Evolutionary conservation across 1,139 yeast genomes (phyloP).

Genomic region (Taiozyma sp.): DNA sequence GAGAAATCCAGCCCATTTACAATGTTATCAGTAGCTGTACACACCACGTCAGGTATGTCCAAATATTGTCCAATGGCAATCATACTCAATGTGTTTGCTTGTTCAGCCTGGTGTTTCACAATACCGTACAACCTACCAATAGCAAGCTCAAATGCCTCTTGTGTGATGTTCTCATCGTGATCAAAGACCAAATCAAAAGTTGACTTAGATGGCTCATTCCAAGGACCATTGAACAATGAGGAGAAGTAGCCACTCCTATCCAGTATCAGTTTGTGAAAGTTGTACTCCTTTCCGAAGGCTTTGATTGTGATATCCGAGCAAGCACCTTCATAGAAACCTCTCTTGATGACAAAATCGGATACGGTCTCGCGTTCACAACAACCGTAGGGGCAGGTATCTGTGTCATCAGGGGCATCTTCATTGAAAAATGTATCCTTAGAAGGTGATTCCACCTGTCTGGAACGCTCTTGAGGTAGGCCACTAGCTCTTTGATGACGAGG

Average conservation of each 20-base stretch:
- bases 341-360: constrained; percentile 30
- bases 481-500: neutral
- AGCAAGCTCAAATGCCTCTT: constrained; percentile 41
- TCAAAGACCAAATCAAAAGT: constrained; percentile 33
- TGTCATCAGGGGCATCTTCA: neutral
- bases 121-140: constrained; percentile 42
- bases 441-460: neutral
- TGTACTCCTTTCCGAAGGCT: constrained; percentile 40
- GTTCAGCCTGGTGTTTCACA: constrained; percentile 28
- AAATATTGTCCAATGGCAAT: constrained; percentile 47
- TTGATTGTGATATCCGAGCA: constrained; percentile 43
- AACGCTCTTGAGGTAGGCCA: neutral
- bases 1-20: constrained; percentile 29
- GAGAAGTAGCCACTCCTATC: constrained; percentile 43
- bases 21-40: constrained; percentile 36
- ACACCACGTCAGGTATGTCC: constrained; percentile 40
- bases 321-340: constrained; percentile 39
- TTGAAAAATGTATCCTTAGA: constrained; percentile 5
- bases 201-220: constrained; percentile 30
- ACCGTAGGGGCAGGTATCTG: constrained; percentile 27
- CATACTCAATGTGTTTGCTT: constrained; percentile 32
- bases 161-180: constrained; percentile 36
- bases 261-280: constrained; percentile 40
- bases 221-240: constrained; percentile 37
- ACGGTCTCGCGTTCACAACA: constrained; percentile 29